Evolutionary conservation across 176 grass and related monocot genomes (phyloP).

Genomic region (Rhynchospora pubera): DNA sequence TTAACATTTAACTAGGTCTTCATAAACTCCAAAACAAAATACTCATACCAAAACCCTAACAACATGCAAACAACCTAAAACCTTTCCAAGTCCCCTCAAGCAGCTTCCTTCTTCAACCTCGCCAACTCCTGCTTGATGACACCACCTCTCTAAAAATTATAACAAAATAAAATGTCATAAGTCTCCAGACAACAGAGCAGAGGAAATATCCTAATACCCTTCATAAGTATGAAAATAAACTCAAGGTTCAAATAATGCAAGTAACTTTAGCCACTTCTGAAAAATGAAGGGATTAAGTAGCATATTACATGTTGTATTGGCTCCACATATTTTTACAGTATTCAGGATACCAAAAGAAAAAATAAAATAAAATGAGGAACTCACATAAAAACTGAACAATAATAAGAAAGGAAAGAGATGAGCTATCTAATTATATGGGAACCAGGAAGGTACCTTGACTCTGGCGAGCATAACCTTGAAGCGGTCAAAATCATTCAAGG

Average conservation of each 20-base stretch:
- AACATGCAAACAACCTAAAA: slow-evolving; percentile 5
- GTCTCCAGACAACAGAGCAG: too few relatives aligned
- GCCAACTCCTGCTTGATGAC: slow-evolving; percentile 70
- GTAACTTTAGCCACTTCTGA: background rate
- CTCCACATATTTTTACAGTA: background rate
- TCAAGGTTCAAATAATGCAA: background rate
- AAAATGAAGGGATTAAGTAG: background rate
- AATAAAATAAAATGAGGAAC: background rate
- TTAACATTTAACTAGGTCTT: background rate
- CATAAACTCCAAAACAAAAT: background rate
- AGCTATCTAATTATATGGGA: background rate
- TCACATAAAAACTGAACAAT: too few relatives aligned
- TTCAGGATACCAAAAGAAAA: background rate
- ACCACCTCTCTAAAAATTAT: slow-evolving; percentile 55
- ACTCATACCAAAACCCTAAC: slow-evolving; percentile 11
- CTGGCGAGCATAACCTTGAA: slow-evolving; percentile 46
- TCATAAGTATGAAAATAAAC: background rate
- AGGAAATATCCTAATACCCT: background rate
- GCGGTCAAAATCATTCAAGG: slow-evolving; percentile 41
- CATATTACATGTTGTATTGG: background rate
- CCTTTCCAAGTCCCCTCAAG: slow-evolving; percentile 25
- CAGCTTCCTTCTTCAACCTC: slow-evolving; percentile 64
- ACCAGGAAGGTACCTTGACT: slow-evolving; percentile 20
- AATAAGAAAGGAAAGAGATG: background rate
- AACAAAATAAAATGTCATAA: background rate